Base-by-base conservation (phyloP, 345 rosid species). In the Ailanthus altissimus region DNA sequence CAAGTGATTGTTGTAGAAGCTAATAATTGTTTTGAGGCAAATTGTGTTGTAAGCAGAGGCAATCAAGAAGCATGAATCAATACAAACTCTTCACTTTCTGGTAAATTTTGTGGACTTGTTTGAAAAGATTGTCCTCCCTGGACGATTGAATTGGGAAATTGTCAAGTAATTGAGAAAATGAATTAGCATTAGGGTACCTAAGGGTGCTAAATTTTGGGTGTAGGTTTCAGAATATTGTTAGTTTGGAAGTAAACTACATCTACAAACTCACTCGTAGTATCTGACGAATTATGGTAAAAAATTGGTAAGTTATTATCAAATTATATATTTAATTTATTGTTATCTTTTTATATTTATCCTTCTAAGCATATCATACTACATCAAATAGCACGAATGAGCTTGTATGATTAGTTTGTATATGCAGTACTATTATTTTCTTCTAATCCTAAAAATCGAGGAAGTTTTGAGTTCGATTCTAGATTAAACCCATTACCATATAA, bases 1-100 rank as follows among this genome's bases (percentile, higher is more conserved):
- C 81, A 83, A 67, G 68, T 80, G 5, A 46, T 83, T 58, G 54
- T 61, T 63, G 79, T 73, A 51, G 79, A 64, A 46, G 16, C 11
- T 73, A 65, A 25, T n/a, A 32, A 45, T n/a, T 47, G 28, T 67
- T 38, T 60, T 47, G 49, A 18, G 18, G 20, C 43, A 14, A 16
- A 13, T 15, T 61, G 32, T 32, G 20, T 61, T 28, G 16, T 67
- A 5, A 5, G 0, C 2, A 60, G 38, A 25, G 32, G 38, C 38
- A 25, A 62, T 4, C 23, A 13, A 6, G 20, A 40, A 62, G 20
- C 42, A 15, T 32, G 67, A 62, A 28, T 13, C 36, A 23, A 36
- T 0, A 4, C 3, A 60, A 26, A 20, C 65, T 9, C 21, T 20
- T 43, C 7, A 42, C 0, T 45, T n/a, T 67, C 45, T 5, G 32